A percentile compares a stretch with the other conserved stretches of the same genome.
Conservation (phyloP, 306 rosid species). For the Cucurbita ficifolia region DNA sequence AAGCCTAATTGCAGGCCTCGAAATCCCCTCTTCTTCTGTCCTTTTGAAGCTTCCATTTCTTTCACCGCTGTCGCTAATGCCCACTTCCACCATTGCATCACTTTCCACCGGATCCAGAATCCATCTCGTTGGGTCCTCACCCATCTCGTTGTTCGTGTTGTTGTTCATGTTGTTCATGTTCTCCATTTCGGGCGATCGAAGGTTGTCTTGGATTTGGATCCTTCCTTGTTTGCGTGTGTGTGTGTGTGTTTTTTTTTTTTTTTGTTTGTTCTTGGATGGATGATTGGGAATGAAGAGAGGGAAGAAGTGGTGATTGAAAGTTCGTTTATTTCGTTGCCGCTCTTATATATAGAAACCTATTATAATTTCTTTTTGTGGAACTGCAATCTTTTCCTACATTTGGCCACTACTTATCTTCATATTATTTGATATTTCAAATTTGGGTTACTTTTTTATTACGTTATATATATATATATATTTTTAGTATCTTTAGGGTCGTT, state of each 20-base stretch:
- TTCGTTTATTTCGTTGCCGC: not conserved
- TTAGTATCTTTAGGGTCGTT: no score
- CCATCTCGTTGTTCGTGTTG: not conserved
- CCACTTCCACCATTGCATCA: conserved; percentile 30
- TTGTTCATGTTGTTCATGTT: conserved; percentile 6
- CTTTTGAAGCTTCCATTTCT: conserved; percentile 6
- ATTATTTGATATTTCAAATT: no score
- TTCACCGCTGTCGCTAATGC: not conserved
- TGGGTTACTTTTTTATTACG: no score
- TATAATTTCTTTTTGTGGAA: not conserved
- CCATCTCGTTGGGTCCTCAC: conserved; percentile 32
- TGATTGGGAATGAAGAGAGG: not conserved
- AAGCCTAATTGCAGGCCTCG: conserved; percentile 5
- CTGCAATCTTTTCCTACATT: not conserved
- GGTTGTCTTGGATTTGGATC: not conserved
- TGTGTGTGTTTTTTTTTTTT: not conserved
- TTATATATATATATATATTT: no score
- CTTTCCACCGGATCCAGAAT: conserved; percentile 34
- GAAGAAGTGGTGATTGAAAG: not conserved
- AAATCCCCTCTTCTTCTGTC: not conserved
- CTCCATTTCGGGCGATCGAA: not conserved
- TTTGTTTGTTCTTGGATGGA: not conserved
- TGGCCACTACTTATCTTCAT: no score
- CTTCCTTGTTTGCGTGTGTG: not conserved
- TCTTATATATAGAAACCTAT: not conserved